phyloP scores from a whole-genome alignment of 441 rosid genomes.

The Erodium moschatum region DNA sequence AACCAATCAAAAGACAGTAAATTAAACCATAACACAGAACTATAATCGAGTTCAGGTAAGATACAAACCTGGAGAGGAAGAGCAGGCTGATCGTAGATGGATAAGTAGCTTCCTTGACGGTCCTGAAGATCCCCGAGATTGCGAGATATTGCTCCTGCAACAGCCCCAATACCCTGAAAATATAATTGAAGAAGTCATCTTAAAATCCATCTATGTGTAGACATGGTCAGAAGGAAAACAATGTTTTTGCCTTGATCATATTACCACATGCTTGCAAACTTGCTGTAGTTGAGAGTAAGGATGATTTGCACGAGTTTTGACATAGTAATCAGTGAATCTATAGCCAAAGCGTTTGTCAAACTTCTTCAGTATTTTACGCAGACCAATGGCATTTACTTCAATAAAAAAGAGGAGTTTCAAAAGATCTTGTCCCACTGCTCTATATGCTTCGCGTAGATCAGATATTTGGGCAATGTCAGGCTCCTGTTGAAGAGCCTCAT shows the following conservation, averaged over 20 bases:
- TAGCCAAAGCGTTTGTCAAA: constrained; percentile 91
- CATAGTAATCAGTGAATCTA: constrained; percentile 80
- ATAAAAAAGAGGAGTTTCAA: constrained; percentile 72
- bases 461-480: constrained; percentile 55
- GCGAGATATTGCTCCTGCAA: constrained; percentile 92
- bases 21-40: constrained; percentile 9
- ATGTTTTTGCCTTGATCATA: not conserved
- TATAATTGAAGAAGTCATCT: not conserved
- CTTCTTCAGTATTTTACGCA: constrained; percentile 91
- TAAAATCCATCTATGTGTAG: not conserved
- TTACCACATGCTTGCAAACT: constrained; percentile 99
- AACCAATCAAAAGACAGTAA: constrained; percentile 7
- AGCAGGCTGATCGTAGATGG: constrained; percentile 85
- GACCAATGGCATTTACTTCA: constrained; percentile 83
- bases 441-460: constrained; percentile 64
- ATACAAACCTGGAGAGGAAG: constrained; percentile 57
- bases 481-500: constrained; percentile 56
- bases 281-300: constrained; percentile 97
- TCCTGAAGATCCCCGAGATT: constrained; percentile 98
- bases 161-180: constrained; percentile 86
- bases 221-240: not conserved
- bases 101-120: constrained; percentile 83
- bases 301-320: constrained; percentile 92
- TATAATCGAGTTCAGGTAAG: constrained; percentile 13
- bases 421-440: constrained; percentile 69